Base-by-base conservation (phyloP, 2,329 filamentous ascomycete species). In the Hypomyces perniciosus region DNA sequence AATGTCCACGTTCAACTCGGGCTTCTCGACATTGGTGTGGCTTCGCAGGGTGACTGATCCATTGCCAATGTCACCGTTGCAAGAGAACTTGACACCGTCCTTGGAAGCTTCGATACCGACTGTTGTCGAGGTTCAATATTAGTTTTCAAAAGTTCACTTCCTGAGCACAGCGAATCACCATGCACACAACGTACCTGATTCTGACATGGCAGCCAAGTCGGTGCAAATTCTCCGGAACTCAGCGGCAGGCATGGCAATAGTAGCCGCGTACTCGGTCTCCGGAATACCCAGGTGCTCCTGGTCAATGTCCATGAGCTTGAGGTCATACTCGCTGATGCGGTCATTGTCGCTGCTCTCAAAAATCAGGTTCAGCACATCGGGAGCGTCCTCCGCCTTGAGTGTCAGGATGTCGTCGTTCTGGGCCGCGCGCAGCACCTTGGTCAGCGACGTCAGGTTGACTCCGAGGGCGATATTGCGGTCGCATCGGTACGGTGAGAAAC, bases 271-370 rank as follows among this genome's bases (percentile, higher is more conserved):
- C 65, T 99, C 93, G n/a, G 95, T 99, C 64, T 99, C 92, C 12
- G 93, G 93, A 63, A 99, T 99, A 56, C 93, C 93, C 72, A 99
- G 77, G 72, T 99, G 93, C 80, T 99, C 93, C 77, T 99, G 95
- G 74, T 99, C 93, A 71, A 99, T 99, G 70, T 99, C 93, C 93
- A 99, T 99, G 69, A 99, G 84, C 81, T 99, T 99, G 73, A 99
- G 88, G 72, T 99, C 93, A 71, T 99, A 99, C 78, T 99, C 95
- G 81, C 89, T 95, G 67, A 99, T 82, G 60, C 93, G 82, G 72
- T 99, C 93, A 64, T 83, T 88, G 66, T 86, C 84, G 59, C 81
- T 77, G 77, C 84, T 95, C 83, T 99, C 95, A 68, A 99, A 99
- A 62, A 91, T 81, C 59, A 99, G 78, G 79, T 96, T 97, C 62